Base-by-base conservation (phyloP, 345 rosid genomes). In the Hibiscus trionum region DNA sequence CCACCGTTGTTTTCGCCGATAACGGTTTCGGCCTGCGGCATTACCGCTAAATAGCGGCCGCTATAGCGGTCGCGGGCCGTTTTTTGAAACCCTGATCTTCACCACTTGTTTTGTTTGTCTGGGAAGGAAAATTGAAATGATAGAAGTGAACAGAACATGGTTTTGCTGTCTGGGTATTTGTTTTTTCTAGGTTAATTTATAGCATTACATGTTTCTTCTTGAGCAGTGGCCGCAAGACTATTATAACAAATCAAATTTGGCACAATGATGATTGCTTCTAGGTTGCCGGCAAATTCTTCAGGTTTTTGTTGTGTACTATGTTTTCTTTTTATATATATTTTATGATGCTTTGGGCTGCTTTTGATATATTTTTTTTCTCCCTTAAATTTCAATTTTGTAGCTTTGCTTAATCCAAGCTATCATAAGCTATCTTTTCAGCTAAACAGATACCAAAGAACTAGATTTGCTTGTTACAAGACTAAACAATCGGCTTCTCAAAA, bases 211-310 rank as follows among this genome's bases (percentile, higher is more conserved):
- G 11, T 61, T 61, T 33, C 16, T 16, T 49, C 9, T 8, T 33
- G 6, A 35, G 24, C 66, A 15, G 66, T 16, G 16, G 66, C 21
- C 21, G 26, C 46, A 62, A 62, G 46, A n/a, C 37, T 35, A 15
- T 61, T 15, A 61, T 29, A 29, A 17, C 37, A 2, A 47, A 61
- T 8, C 66, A 61, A 61, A 21, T 74, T 27, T 11, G 46, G 47
- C 44, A 49, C 7, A n/a, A 79, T 73, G 82, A 76, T 33, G 37
- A 39, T 29, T 65, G 59, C 64, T 62, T 64, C 77, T 63, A 70
- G 80, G 42, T 72, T 78, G 66, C 39, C 31, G 16, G 66, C 59
- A n/a, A 76, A 64, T 59, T 78, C 33, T 74, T 61, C 78, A 79
- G 87, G 83, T 84, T 60, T 15, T 9, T 69, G 29, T 61, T 37